Base-by-base conservation (phyloP, 2,329 filamentous ascomycete species). In the Chaetothyriales sp. region DNA sequence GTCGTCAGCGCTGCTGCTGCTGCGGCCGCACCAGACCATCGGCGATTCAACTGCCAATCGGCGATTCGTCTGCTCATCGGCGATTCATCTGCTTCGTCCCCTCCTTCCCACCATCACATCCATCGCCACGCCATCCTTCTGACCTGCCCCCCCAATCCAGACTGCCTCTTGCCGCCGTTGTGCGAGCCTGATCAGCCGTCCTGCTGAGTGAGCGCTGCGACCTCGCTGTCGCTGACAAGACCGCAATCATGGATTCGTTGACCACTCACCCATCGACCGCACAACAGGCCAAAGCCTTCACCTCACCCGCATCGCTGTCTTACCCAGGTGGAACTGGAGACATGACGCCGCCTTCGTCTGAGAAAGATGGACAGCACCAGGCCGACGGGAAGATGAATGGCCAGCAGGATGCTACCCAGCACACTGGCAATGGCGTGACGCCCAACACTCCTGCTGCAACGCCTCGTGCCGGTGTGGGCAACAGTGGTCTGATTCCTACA, bases 211-310 rank as follows among this genome's bases (percentile, higher is more conserved):
- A 40, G 7, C 33, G 10, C 33, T 40, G 10, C 1, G 33, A 40
- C 8, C 13, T 40, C 10, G 13, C 13, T 40, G 33, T 40, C 48
- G 20, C 47, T 53, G 48, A 54, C 51, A 49, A 18, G 18, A 37
- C 47, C 55, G 58, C 58, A 61, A 61, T 54, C 68, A 94, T 95
- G 88, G 88, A 94, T 69, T 80, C 82, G 64, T 84, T 94, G 64
- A 89, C 88, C 65, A 92, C 90, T 62, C 92, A 97, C 67, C 92
- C 92, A 47, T 79, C 85, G 60, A 97, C 82, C 67, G 89, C 90
- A 64, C 81, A 84, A 61, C 89, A 97, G 79, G 92, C 92, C 59
- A 92, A 92, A 77, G 88, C 86, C 67, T 95, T 97, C 72, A 94
- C 89, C 64, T 89, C 88, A 55, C 86, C 89, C 52, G 86, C 87